Percentiles rank a stretch among this genome's conserved stretches.
phyloP scores from a whole-genome alignment of 164 flowering plant genomes.

The grape (Vitis vinifera) region DNA sequence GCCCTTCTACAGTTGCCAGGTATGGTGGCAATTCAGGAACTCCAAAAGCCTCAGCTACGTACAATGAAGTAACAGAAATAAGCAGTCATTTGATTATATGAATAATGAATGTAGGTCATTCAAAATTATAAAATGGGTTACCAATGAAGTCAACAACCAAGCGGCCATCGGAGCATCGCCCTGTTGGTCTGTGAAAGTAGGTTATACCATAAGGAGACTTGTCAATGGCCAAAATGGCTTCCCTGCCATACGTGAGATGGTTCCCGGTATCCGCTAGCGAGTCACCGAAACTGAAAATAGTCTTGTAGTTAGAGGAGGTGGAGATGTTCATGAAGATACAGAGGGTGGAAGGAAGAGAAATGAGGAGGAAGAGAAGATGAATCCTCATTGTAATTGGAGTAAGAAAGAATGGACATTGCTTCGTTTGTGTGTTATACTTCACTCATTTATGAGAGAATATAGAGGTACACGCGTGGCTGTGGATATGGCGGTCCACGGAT shows the following conservation, averaged over 20 bases:
- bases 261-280: conserved; percentile 1
- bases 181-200: neutral
- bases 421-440: no score
- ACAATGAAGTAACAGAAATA: no score
- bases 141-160: neutral
- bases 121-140: neutral
- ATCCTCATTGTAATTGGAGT: no score
- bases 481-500: no score
- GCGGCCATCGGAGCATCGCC: neutral
- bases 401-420: no score
- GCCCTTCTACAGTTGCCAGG: neutral
- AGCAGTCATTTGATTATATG: no score
- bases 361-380: no score
- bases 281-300: neutral
- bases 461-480: no score
- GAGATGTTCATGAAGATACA: neutral
- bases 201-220: neutral
- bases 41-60: no score
- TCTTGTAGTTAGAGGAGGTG: neutral
- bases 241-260: neutral
- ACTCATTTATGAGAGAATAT: no score
- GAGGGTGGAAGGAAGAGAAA: no score
- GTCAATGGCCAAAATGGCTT: neutral
- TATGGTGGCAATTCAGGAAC: neutral
- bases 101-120: no score